Evolutionary conservation across 768 basidiomycete genomes (phyloP), one percentile per base, ranked within the genome.

Genomic region (Lactifluus hygrophoroides): DNA sequence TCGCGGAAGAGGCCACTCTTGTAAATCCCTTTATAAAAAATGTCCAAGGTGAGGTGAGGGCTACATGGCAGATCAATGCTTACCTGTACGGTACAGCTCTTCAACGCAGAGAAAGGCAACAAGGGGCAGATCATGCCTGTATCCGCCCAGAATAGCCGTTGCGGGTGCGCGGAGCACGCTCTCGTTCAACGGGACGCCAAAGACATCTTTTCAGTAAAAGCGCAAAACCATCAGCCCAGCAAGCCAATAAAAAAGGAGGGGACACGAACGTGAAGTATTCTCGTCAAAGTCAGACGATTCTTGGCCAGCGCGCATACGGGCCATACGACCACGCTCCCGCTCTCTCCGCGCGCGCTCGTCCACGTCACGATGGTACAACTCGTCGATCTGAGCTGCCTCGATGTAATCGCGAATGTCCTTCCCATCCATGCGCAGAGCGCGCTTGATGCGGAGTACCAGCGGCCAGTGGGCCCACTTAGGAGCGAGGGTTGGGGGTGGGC

Each of bases 41-140:
- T 49, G 45, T 1, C 32, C 10, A 32, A 34, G 47, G 47, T 54
- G 42, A 17, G 50, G 7, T 21, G 23, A 28, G 0, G 34, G 13
- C 11, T 9, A 21, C 11, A 30, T 4, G 28, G 2, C 19, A 44
- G 30, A 3, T n/a, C 1, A 2, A 17, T 1, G 51, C 66, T 40
- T 17, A 70, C 77, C 77, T 14, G 76, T 76, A 21, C 76, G 73
- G 54, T 77, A 77, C 34, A 80, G 64, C 62, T 80, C 76, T 44
- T 80, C 78, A 25, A 79, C 58, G 54, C 74, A 77, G 0, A 74
- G 69, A 3, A 73, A 69, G 37, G 73, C 73, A 2, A 76, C 72
- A 23, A 70, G 57, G 6, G 76, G 76, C 1, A 77, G 60, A 56
- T 73, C 56, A 44, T 77, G 72, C 42, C 69, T 69, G 35, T 69